Percentiles rank a stretch among this genome's conserved stretches.
These are phyloP conservation scores for Calonectria honghensis DNA, from an alignment of 2,329 filamentous ascomycete species.

Conservation along the genomic window DNA sequence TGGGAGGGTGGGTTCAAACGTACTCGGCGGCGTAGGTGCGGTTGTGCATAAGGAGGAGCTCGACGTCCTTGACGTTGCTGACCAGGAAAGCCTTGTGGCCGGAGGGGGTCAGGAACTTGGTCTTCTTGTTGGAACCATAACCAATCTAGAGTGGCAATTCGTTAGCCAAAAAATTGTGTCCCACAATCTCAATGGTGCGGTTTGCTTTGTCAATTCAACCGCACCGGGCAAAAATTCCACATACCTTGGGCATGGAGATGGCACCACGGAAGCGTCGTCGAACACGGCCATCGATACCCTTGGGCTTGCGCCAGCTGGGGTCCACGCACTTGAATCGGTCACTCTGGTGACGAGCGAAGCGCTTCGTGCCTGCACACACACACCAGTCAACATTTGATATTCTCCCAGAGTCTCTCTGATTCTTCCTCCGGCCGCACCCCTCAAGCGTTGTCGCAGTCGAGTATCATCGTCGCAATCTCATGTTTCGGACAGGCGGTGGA, in stretches of 20 bases:
- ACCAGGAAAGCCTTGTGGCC: conserved; percentile 99
- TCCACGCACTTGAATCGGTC: conserved; percentile 96
- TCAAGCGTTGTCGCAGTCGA: conserved; percentile 43
- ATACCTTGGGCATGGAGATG: conserved; percentile 98
- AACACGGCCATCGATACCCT: conserved; percentile 99
- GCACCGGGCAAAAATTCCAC: conserved; percentile 57
- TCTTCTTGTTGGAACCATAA: conserved; percentile 99
- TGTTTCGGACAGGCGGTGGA: conserved; percentile 36
- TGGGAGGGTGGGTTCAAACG: conserved; percentile 61
- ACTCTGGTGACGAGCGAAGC: conserved; percentile 97
- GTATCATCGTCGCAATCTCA: conserved; percentile 41
- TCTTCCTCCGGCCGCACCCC: conserved; percentile 23
- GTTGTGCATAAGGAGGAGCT: conserved; percentile 99
- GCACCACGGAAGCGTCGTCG: conserved; percentile 97
- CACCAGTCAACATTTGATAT: conserved; percentile 62
- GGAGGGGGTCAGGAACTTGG: conserved; percentile 97
- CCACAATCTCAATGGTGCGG: conserved; percentile 12
- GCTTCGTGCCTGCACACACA: conserved; percentile 83
- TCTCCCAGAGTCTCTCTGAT: neutral
- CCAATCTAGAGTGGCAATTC: conserved; percentile 81
- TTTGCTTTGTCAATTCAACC: neutral
- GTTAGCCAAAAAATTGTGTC: conserved; percentile 41
- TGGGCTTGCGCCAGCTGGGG: conserved; percentile 97
- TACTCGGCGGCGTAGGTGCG: conserved; percentile 99
- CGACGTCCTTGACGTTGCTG: conserved; percentile 95